Evolutionary conservation across 2,329 filamentous ascomycete genomes (phyloP), one percentile per base, ranked within the genome.

Genomic region (Pseudonectria buxi): DNA sequence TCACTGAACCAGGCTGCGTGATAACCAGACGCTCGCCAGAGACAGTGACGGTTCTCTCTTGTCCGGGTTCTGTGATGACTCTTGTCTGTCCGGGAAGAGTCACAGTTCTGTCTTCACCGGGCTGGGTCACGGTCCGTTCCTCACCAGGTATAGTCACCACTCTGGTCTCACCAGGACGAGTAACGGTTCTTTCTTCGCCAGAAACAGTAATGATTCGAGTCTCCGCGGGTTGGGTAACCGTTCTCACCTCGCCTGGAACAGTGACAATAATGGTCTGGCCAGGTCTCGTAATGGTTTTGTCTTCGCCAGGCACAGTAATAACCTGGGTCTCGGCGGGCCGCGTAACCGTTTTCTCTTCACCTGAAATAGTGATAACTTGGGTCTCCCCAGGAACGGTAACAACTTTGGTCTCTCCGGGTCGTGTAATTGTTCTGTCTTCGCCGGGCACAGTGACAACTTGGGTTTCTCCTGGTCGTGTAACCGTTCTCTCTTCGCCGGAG

Each of bases 141-240:
- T 54, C 39, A 10, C 48, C 46, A 35, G 50, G 41, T 10, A 53
- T 30, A 1, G 47, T 54, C 15, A 52, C 35, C 11, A 50, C 35
- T 7, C 29, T 36, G 3, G 42, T 39, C 9, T 35, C 22, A 6
- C 28, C 43, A 7, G 37, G 37, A 11, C 36, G 15, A 2, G 30
- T 39, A 13, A 43, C n/a, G 4, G 36, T 38, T 3, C 39, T 47
- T 18, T 40, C 36, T 24, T 48, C 18, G 3, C 44, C 53, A 15
- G 54, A 48, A 14, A 44, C 35, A 13, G 54, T 55, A 16, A 53
- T 22, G 18, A 22, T 9, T 22, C 18, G 18, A 5, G 18, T 22
- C 9, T 5, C 5, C 18, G 5, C 36, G 11, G 53, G 51, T n/a
- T 39, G 32, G 16, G 27, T 37, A 12, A 30, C 28, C 9, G 22